phyloP scores from a whole-genome alignment of 116 monocot genomes.

The Papilionanthe hybrid region DNA sequence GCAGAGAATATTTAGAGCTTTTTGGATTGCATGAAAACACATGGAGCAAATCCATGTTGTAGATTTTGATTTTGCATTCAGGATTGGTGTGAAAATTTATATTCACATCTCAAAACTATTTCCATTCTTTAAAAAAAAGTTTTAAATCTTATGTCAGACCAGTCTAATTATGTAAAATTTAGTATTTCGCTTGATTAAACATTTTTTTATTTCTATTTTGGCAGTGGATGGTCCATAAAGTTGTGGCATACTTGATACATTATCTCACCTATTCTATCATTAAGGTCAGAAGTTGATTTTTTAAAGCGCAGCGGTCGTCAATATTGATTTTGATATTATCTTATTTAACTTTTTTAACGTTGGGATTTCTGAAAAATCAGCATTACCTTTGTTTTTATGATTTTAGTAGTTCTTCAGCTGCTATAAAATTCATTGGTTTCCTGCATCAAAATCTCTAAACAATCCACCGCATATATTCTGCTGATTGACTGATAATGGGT shows the following conservation, averaged over 20 bases:
- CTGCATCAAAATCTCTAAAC: not conserved
- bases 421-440: not conserved
- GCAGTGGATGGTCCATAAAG: not conserved
- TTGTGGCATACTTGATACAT: not conserved
- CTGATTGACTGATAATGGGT: slow-evolving; percentile 37
- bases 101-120: not conserved
- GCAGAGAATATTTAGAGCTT: too few relatives aligned
- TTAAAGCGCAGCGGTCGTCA: not conserved
- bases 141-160: not conserved
- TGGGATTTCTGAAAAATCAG: not conserved
- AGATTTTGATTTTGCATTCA: too few relatives aligned
- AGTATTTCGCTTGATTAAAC: not conserved
- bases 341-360: not conserved
- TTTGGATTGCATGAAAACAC: too few relatives aligned
- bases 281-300: not conserved
- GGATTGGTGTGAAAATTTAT: too few relatives aligned
- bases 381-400: not conserved
- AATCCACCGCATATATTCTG: not conserved
- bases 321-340: not conserved
- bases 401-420: not conserved
- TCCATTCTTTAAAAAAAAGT: not conserved
- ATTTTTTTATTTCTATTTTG: not conserved
- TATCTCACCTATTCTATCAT: not conserved
- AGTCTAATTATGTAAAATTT: not conserved
- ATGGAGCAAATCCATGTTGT: too few relatives aligned